These are phyloP conservation scores for Kluyveromyces lactis DNA, from an alignment of 805 yeast species.

Conservation along the genomic window DNA sequence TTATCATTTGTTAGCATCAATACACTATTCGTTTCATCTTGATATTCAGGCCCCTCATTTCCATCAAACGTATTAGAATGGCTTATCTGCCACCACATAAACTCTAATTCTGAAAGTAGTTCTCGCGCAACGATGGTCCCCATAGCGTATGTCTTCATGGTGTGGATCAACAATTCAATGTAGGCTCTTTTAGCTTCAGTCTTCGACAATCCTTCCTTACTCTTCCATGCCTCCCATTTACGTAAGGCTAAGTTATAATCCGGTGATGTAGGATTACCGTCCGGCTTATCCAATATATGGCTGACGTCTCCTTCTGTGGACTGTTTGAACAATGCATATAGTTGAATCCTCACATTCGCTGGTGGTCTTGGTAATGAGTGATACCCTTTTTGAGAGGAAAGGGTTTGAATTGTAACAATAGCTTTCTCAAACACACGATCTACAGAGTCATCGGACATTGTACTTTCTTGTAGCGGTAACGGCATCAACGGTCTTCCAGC, in stretches of 20 bases:
- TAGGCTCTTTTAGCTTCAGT: conserved; percentile 71
- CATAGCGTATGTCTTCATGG: conserved; percentile 63
- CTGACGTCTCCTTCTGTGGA: conserved; percentile 82
- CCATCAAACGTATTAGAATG: conserved; percentile 4
- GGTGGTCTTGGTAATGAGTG: conserved; percentile 72
- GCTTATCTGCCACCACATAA: conserved; percentile 63
- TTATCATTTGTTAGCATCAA: conserved; percentile 6
- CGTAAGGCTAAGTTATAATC: conserved; percentile 62
- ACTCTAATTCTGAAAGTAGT: conserved; percentile 58
- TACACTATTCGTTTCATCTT: conserved; percentile 8
- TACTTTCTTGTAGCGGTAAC: too few species aligned
- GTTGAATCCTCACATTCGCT: conserved; percentile 52
- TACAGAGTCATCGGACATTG: conserved; percentile 11
- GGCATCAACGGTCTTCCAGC: too few species aligned
- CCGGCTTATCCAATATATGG: conserved; percentile 58
- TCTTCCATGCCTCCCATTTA: conserved; percentile 84
- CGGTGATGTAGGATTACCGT: conserved; percentile 37
- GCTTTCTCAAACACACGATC: conserved; percentile 81
- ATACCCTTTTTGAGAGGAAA: conserved; percentile 55
- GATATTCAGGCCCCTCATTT: not conserved
- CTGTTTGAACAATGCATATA: conserved; percentile 81
- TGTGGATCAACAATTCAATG: conserved; percentile 57
- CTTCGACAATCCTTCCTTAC: conserved; percentile 56
- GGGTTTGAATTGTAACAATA: conserved; percentile 65
- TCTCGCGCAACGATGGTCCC: conserved; percentile 61